A percentile compares a stretch with the other conserved stretches of the same genome.
Conservation (phyloP, 108 stramenopile species). For the Nannochloropsis gaditana region DNA sequence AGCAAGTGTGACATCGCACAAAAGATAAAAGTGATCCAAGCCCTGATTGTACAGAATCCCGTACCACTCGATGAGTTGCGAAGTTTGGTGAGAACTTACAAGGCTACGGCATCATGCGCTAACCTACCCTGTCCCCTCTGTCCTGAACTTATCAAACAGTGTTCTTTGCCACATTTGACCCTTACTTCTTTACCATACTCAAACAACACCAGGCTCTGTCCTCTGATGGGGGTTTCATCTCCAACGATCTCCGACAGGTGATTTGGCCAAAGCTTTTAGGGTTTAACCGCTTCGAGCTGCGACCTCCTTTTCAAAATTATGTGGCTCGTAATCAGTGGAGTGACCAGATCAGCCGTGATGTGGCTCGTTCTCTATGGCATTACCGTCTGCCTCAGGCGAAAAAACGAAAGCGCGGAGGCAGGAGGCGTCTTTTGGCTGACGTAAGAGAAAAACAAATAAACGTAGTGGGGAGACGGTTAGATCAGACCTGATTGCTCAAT, state of each 20-base stretch:
- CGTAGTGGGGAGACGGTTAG: too few relatives aligned
- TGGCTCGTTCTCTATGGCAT: background rate
- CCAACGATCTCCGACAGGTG: background rate
- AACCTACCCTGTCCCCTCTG: background rate
- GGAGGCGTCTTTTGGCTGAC: background rate
- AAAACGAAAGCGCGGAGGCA: background rate
- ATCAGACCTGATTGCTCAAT: too few relatives aligned
- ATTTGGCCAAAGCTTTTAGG: conserved; percentile 15
- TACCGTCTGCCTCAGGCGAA: background rate
- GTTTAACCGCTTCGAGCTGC: background rate
- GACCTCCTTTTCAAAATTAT: background rate
- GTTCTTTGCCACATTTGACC: too few relatives aligned
- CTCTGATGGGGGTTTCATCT: background rate
- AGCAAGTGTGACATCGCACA: background rate
- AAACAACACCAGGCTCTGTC: background rate
- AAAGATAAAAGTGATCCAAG: background rate
- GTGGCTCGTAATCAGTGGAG: background rate
- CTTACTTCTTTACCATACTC: too few relatives aligned
- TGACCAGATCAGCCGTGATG: conserved; percentile 17
- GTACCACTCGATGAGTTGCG: background rate
- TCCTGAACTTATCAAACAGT: background rate
- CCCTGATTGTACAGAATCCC: background rate
- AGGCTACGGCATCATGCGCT: too few relatives aligned
- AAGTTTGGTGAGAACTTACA: background rate
- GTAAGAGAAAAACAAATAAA: too few relatives aligned